Evolutionary conservation across 2,329 filamentous ascomycete genomes (phyloP).

Genomic region (Ascochyta lentis): DNA sequence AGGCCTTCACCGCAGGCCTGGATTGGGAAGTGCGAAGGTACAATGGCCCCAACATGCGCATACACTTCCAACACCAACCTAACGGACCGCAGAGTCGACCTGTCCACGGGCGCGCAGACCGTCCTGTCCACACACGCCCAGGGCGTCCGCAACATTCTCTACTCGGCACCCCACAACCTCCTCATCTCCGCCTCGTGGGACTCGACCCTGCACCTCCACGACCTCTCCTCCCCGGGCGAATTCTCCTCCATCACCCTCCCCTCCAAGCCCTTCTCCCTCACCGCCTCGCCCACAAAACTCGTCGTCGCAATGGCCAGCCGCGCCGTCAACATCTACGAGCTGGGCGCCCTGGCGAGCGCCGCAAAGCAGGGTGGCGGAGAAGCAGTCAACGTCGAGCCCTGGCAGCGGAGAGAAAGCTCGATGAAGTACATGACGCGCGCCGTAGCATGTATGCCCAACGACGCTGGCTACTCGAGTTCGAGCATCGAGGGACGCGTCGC

Average conservation of each 20-base stretch:
- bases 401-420: conserved; percentile 92
- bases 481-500: conserved; percentile 95
- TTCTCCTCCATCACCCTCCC: conserved; percentile 75
- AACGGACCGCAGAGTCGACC: conserved; percentile 64
- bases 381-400: conserved; percentile 70
- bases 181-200: conserved; percentile 95
- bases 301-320: conserved; percentile 96
- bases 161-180: conserved; percentile 75
- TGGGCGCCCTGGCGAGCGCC: conserved; percentile 66
- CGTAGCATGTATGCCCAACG: conserved; percentile 95
- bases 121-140: conserved; percentile 79
- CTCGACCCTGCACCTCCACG: conserved; percentile 84
- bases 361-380: conserved; percentile 28
- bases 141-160: conserved; percentile 83
- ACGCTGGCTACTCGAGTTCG: conserved; percentile 88
- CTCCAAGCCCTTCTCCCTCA: conserved; percentile 88
- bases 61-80: not conserved
- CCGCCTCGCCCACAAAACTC: conserved; percentile 78
- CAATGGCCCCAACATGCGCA: conserved; percentile 22
- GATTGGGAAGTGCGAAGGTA: conserved; percentile 85
- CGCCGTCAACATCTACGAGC: conserved; percentile 93
- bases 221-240: conserved; percentile 60
- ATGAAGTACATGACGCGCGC: conserved; percentile 95
- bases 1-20: conserved; percentile 84
- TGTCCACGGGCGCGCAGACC: conserved; percentile 73